Conservation (phyloP, 495 filamentous ascomycete genomes). For the Penicillium bovifimosum region DNA sequence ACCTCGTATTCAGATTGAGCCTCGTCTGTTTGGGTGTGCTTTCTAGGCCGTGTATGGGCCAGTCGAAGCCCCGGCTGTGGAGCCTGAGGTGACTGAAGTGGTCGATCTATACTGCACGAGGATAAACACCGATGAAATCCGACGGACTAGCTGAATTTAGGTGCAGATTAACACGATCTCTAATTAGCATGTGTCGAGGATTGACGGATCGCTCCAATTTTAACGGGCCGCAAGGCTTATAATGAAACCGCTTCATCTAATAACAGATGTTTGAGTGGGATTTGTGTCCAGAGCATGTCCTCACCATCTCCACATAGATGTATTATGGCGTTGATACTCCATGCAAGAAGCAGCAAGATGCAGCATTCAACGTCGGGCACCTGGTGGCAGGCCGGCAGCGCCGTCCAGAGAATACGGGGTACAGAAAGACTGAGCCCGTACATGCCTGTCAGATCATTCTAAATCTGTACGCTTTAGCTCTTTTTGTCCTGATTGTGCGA, state of each 20-base stretch:
- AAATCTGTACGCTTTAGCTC: not conserved
- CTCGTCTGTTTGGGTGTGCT: not conserved
- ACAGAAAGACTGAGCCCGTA: not conserved
- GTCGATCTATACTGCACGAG: conserved; percentile 5
- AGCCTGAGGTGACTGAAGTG: not conserved
- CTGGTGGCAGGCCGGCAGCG: not conserved
- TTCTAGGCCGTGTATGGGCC: not conserved
- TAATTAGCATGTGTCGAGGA: not conserved
- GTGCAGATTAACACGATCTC: not conserved
- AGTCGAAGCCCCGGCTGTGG: not conserved
- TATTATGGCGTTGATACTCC: not conserved
- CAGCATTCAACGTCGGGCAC: not conserved
- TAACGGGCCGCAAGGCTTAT: not conserved
- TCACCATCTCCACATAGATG: not conserved
- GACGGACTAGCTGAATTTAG: not conserved
- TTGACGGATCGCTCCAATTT: not conserved
- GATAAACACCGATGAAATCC: not conserved
- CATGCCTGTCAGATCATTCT: not conserved
- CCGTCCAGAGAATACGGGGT: not conserved
- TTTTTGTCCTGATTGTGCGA: not conserved
- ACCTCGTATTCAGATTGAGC: conserved; percentile 8
- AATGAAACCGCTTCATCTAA: not conserved
- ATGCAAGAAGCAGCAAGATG: not conserved
- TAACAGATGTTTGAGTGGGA: too few species aligned
- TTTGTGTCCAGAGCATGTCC: not conserved